phyloP scores from a whole-genome alignment of 192 early-diverging fungal genomes.

The Glomus cerebriforme region DNA sequence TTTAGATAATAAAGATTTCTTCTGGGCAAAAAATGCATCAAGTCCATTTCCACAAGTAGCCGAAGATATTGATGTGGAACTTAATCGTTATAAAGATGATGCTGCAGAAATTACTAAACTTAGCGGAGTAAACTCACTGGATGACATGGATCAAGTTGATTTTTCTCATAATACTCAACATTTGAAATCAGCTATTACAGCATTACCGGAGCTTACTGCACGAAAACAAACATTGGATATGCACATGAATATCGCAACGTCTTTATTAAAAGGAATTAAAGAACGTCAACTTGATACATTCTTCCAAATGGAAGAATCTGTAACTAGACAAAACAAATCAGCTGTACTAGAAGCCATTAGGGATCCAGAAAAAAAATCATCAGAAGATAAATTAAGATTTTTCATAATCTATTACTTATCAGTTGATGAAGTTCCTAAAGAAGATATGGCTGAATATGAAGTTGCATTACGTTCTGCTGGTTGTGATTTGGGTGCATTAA shows the following conservation, averaged over 20 bases:
- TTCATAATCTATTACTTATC: slow-evolving; percentile 88
- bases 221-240: slow-evolving; percentile 93
- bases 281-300: slow-evolving; percentile 92
- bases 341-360: slow-evolving; percentile 79
- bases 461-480: slow-evolving; percentile 73
- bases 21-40: slow-evolving; percentile 91
- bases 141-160: slow-evolving; percentile 78
- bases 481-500: slow-evolving; percentile 71
- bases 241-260: slow-evolving; percentile 98
- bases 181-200: slow-evolving; percentile 87
- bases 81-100: slow-evolving; percentile 93
- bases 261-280: slow-evolving; percentile 85
- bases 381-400: slow-evolving; percentile 89
- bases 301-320: slow-evolving; percentile 91
- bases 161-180: slow-evolving; percentile 83
- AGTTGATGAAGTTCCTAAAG: slow-evolving; percentile 69
- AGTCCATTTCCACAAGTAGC: slow-evolving; percentile 97
- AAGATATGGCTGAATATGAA: slow-evolving; percentile 86
- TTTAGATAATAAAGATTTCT: slow-evolving; percentile 86
- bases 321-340: slow-evolving; percentile 77
- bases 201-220: slow-evolving; percentile 93
- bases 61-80: slow-evolving; percentile 90
- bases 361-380: slow-evolving; percentile 77
- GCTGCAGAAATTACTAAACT: slow-evolving; percentile 89
- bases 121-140: slow-evolving; percentile 79